Evolutionary conservation across 352 stramenopile genomes (phyloP).

Genomic region (Phytophthora vignae): DNA sequence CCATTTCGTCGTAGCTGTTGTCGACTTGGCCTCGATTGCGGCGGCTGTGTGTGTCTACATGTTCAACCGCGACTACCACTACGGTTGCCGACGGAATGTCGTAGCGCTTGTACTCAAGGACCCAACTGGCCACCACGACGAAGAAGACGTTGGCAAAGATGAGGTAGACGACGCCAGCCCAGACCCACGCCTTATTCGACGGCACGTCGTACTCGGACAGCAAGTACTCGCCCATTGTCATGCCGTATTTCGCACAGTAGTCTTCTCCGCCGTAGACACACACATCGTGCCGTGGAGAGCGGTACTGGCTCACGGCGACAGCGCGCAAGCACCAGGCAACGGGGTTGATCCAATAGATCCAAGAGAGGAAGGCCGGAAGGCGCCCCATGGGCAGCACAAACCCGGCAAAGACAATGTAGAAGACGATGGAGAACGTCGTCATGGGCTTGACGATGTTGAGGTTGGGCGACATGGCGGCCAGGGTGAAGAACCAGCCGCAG

Average conservation of each 20-base stretch:
- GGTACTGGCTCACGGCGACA: constrained; percentile 46
- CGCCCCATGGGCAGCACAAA: constrained; percentile 43
- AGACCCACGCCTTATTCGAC: constrained; percentile 40
- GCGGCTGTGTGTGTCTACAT: too few relatives aligned
- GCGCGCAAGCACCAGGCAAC: constrained; percentile 50
- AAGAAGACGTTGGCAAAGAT: constrained; percentile 33
- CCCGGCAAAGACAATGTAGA: constrained; percentile 32
- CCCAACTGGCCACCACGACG: constrained; percentile 14
- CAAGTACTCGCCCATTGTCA: constrained; percentile 42
- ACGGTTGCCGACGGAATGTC: constrained; percentile 19
- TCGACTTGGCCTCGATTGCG: too few relatives aligned
- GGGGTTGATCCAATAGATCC: constrained; percentile 67
- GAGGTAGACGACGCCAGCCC: constrained; percentile 24
- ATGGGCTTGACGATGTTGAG: constrained; percentile 35
- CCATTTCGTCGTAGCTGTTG: constrained; percentile 4
- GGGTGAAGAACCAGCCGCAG: constrained; percentile 26
- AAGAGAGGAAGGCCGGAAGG: constrained; percentile 48
- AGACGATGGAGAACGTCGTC: constrained; percentile 32
- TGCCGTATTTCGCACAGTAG: constrained; percentile 36
- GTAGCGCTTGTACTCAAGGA: constrained; percentile 37
- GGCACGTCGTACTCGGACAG: constrained; percentile 38
- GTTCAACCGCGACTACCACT: background rate
- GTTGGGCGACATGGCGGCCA: constrained; percentile 30
- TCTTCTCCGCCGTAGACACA: constrained; percentile 34
- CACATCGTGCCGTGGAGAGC: constrained; percentile 32